phyloP scores from a whole-genome alignment of 139 green algal genomes.

The Micractinium sp. region DNA sequence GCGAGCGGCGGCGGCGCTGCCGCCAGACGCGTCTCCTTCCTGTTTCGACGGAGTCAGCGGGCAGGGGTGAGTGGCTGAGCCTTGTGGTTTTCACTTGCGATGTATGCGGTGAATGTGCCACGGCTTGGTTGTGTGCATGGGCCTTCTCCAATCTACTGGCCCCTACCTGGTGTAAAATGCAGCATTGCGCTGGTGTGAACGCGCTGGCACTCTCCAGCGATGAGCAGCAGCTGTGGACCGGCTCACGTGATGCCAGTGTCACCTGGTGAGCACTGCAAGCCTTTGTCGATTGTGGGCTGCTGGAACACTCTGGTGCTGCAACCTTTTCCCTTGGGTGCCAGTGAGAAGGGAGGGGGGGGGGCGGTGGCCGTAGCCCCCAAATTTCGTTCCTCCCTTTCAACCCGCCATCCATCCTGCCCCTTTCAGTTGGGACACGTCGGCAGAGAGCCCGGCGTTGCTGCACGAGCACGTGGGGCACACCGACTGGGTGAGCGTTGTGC shows the following conservation, averaged over 20 bases:
- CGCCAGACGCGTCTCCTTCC: conserved; percentile 7
- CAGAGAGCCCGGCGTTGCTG: background rate
- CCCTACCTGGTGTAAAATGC: background rate
- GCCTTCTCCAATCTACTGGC: background rate
- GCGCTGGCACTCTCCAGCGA: conserved; percentile 30
- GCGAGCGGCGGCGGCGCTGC: background rate
- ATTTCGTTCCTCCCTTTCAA: background rate
- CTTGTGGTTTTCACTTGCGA: background rate
- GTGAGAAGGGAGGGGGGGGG: too few relatives aligned
- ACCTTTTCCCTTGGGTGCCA: background rate
- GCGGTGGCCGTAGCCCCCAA: too few relatives aligned
- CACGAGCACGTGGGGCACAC: conserved; percentile 45
- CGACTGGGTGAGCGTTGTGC: conserved; percentile 41
- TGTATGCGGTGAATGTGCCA: too few relatives aligned
- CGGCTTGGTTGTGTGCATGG: background rate
- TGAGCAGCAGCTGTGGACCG: conserved; percentile 47
- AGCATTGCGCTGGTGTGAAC: conserved; percentile 58
- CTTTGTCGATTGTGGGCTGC: background rate
- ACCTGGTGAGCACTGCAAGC: background rate
- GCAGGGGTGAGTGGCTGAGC: background rate
- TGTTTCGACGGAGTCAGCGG: conserved; percentile 16
- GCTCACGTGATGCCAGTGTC: conserved; percentile 50
- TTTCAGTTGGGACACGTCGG: conserved; percentile 10
- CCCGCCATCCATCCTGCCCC: background rate
- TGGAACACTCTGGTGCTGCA: too few relatives aligned